Evolutionary conservation across 1,284 basidiomycete genomes (phyloP).

Genomic region (Ceraceosorus bombacis): DNA sequence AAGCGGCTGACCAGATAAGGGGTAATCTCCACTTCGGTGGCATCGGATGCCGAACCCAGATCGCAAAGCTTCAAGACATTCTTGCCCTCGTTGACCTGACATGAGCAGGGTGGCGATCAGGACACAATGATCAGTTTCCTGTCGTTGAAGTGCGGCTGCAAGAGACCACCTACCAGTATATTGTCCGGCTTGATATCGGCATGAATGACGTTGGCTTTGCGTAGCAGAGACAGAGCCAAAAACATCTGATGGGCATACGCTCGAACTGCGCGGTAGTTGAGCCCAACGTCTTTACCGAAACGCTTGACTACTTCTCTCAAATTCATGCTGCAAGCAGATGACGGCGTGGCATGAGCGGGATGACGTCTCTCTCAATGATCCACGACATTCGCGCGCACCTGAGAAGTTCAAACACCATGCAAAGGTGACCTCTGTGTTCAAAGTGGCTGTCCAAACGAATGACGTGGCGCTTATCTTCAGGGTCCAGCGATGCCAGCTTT

Average conservation of each 20-base stretch:
- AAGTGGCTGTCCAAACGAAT: conserved; percentile 85
- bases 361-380: not conserved
- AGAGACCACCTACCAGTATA: conserved; percentile 22
- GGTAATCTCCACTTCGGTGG: conserved; percentile 90
- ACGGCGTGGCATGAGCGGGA: conserved; percentile 4
- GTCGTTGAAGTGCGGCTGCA: too few species aligned
- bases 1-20: conserved; percentile 96
- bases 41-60: conserved; percentile 87
- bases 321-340: conserved; percentile 64
- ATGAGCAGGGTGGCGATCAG: not conserved
- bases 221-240: conserved; percentile 72
- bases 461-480: conserved; percentile 92
- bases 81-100: conserved; percentile 82
- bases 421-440: conserved; percentile 91
- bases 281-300: conserved; percentile 96
- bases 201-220: conserved; percentile 87
- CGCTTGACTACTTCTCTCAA: conserved; percentile 93
- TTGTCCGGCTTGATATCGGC: conserved; percentile 67
- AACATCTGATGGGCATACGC: conserved; percentile 96
- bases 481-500: conserved; percentile 78
- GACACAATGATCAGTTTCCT: not conserved
- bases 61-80: conserved; percentile 90
- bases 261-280: conserved; percentile 92
- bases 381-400: conserved; percentile 46
- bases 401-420: conserved; percentile 88